Evolutionary conservation across 2,329 filamentous ascomycete species (phyloP).

Genomic region (Daldinia eschscholtzii): DNA sequence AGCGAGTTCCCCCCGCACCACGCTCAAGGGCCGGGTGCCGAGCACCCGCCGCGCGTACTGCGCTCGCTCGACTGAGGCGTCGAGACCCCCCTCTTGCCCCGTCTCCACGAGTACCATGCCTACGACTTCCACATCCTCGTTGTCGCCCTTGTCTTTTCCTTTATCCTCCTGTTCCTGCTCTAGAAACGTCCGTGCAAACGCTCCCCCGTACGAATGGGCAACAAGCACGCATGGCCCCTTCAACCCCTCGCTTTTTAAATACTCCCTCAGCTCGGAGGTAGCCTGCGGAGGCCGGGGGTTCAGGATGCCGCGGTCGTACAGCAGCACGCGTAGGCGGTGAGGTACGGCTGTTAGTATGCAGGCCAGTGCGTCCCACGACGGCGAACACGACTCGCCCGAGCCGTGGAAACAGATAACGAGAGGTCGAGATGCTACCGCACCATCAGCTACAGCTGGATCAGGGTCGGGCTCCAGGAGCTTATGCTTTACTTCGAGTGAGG

Average conservation of each 20-base stretch:
- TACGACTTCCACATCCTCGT: constrained; percentile 21
- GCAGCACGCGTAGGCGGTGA: constrained; percentile 43
- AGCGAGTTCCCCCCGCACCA: constrained; percentile 48
- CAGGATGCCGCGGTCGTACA: constrained; percentile 43
- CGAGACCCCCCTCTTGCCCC: constrained; percentile 50
- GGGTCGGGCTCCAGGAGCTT: constrained; percentile 23
- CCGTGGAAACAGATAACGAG: constrained; percentile 52
- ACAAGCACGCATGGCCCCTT: constrained; percentile 47
- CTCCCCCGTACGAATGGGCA: constrained; percentile 51
- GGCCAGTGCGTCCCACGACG: constrained; percentile 47
- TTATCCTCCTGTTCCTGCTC: constrained; percentile 20
- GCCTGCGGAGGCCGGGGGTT: constrained; percentile 34
- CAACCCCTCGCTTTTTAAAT: constrained; percentile 29
- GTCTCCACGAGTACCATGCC: constrained; percentile 51
- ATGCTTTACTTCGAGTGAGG: constrained; percentile 7
- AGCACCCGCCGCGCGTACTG: constrained; percentile 43
- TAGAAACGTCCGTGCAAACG: constrained; percentile 49
- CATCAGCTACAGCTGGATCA: constrained; percentile 1
- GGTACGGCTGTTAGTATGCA: constrained; percentile 26
- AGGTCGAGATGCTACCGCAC: constrained; percentile 21
- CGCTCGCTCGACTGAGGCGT: constrained; percentile 36
- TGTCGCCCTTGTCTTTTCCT: background rate
- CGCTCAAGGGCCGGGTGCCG: constrained; percentile 45
- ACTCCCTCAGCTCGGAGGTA: constrained; percentile 40
- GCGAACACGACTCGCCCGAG: constrained; percentile 48